A percentile compares a stretch with the other conserved stretches of the same genome.
Conservation (phyloP, 2,329 filamentous ascomycete species). For the Macroventuria anomochaeta region DNA sequence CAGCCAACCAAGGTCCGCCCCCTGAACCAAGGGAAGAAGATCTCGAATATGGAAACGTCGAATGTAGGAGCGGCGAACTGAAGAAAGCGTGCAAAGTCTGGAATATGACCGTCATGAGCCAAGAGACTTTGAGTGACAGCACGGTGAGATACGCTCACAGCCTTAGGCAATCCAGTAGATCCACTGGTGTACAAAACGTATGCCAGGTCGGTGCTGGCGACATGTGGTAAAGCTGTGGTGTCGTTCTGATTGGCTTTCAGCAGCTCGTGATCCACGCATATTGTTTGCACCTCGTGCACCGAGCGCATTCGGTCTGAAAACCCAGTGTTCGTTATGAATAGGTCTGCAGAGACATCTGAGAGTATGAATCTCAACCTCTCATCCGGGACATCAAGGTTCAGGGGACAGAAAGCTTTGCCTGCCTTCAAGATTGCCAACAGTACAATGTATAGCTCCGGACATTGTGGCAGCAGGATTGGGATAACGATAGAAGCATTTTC, state of each 20-base stretch:
- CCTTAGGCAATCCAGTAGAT: slow-evolving; percentile 88
- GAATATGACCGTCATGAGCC: slow-evolving; percentile 80
- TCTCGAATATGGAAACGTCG: slow-evolving; percentile 93
- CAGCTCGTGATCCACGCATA: slow-evolving; percentile 54
- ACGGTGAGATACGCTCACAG: slow-evolving; percentile 79
- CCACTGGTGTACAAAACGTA: slow-evolving; percentile 96
- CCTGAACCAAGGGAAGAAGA: slow-evolving; percentile 84
- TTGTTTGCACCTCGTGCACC: slow-evolving; percentile 43
- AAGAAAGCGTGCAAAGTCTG: slow-evolving; percentile 77
- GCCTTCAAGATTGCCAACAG: slow-evolving; percentile 79
- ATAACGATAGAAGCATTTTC: slow-evolving; percentile 60
- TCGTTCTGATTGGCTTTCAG: slow-evolving; percentile 27
- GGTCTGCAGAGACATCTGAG: slow-evolving; percentile 72
- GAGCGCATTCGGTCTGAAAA: slow-evolving; percentile 52
- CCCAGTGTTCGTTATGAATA: slow-evolving; percentile 69
- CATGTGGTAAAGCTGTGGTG: not conserved
- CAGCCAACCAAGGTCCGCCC: slow-evolving; percentile 76
- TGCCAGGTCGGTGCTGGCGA: slow-evolving; percentile 60
- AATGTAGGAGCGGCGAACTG: slow-evolving; percentile 94
- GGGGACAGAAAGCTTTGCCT: slow-evolving; percentile 84
- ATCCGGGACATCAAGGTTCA: slow-evolving; percentile 77
- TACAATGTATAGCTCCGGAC: slow-evolving; percentile 76
- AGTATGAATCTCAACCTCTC: slow-evolving; percentile 83
- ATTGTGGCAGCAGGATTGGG: slow-evolving; percentile 80
- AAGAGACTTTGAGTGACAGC: slow-evolving; percentile 83